Base-by-base conservation (phyloP, 1,284 basidiomycete genomes). In the Fomitopsis schrenkii region DNA sequence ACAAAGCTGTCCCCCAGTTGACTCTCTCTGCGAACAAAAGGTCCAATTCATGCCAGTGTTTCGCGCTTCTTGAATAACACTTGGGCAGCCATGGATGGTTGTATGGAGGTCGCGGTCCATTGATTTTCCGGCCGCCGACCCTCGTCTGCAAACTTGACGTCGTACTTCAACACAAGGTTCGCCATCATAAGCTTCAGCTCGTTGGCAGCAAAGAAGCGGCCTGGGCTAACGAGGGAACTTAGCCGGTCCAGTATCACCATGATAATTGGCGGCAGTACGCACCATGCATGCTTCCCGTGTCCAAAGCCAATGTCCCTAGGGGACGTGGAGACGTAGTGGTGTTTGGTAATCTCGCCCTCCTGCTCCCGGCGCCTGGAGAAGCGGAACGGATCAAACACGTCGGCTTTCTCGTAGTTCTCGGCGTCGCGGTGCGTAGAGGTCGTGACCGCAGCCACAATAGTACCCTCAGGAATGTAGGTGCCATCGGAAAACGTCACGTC, bases 111-210 rank as follows among this genome's bases (percentile, higher is more conserved):
- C 1, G 44, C 58, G 12, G 64, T 17, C 57, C 58, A 63, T 19
- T 54, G 3, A 57, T 67, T 67, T 42, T 57, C 50, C 9, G 74
- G 74, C 5, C 69, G 66, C 10, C 59, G 55, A 2, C 66, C 67
- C n/a, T 67, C 72, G 7, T 70, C 67, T 55, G 70, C 70, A 17
- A 79, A 64, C 67, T 79, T 80, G 30, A 83, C 63, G 60, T 83
- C 82, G 64, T 83, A 83, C 50, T 75, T 77, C 41, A 79, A 28
- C 3, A 83, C 63, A 10, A 81, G 63, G 59, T 80, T 71, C 5
- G 78, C 78, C 28, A 83, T 62, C 71, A 83, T 76, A 1, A 74
- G 68, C 67, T 83, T 83, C 45, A 83, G 67, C 66, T 78, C 77
- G 59, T 73, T 77, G 7, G 75, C 75, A 0, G 80, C 80, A 63